Conservation (phyloP, 768 basidiomycete genomes). For the Mycena haematopus region DNA sequence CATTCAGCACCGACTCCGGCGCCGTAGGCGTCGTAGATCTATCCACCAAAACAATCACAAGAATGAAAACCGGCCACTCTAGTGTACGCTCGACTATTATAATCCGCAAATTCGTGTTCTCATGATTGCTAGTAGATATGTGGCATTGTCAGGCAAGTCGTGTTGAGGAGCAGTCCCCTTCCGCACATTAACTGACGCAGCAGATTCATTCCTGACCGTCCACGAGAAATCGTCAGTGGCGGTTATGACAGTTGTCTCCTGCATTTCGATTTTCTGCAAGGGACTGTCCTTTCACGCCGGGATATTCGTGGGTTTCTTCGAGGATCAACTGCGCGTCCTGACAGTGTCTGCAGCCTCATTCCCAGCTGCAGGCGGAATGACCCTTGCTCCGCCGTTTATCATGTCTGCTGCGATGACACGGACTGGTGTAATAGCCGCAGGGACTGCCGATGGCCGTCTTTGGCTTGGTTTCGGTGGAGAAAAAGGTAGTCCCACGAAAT, state of each 20-base stretch:
- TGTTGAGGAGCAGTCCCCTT: not conserved
- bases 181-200: not conserved
- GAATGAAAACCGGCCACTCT: slow-evolving; percentile 67
- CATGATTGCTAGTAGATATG: slow-evolving; percentile 65
- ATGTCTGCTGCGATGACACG: slow-evolving; percentile 65
- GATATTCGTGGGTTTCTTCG: slow-evolving; percentile 56
- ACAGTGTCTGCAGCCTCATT: slow-evolving; percentile 41
- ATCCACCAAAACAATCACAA: slow-evolving; percentile 49
- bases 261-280: slow-evolving; percentile 70
- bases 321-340: not conserved
- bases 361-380: slow-evolving; percentile 52
- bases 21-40: slow-evolving; percentile 71
- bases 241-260: slow-evolving; percentile 76
- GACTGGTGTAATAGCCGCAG: slow-evolving; percentile 67
- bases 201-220: slow-evolving; percentile 73
- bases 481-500: slow-evolving; percentile 40
- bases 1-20: slow-evolving; percentile 76
- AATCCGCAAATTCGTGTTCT: not conserved
- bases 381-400: slow-evolving; percentile 78
- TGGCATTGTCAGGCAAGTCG: slow-evolving; percentile 51
- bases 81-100: slow-evolving; percentile 53
- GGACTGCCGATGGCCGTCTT: slow-evolving; percentile 78
- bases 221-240: slow-evolving; percentile 75
- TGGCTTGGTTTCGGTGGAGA: slow-evolving; percentile 75
- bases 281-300: slow-evolving; percentile 60